These are phyloP conservation scores for Naganishia albida DNA, from an alignment of 1,284 basidiomycete genomes.

Conservation along the genomic window DNA sequence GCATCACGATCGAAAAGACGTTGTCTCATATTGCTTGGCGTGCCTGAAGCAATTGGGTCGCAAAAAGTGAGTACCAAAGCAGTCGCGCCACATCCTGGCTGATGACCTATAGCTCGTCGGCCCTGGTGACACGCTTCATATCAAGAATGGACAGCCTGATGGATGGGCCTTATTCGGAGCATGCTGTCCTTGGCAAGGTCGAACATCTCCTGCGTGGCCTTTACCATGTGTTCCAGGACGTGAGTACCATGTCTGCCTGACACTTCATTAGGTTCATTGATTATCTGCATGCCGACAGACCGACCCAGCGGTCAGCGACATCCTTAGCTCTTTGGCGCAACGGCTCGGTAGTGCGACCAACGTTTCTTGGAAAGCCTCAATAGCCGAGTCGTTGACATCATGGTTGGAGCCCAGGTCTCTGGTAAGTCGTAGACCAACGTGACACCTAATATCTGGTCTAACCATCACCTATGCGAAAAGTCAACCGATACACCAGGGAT, in stretches of 20 bases:
- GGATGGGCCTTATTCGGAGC: conserved; percentile 16
- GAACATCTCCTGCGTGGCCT: conserved; percentile 21
- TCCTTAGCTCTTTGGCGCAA: conserved; percentile 12
- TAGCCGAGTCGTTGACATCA: conserved; percentile 22
- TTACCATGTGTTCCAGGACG: conserved; percentile 21
- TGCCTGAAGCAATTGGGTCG: conserved; percentile 4
- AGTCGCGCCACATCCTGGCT: not conserved
- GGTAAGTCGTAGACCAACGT: not conserved
- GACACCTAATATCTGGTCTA: no score
- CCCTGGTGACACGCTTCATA: conserved; percentile 8
- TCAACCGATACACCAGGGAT: not conserved
- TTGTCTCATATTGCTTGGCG: conserved; percentile 16
- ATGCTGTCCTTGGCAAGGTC: conserved; percentile 2
- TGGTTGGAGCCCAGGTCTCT: conserved; percentile 21
- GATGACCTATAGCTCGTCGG: not conserved
- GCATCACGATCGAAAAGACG: conserved; percentile 22
- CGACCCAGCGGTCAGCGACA: conserved; percentile 5
- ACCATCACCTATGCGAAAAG: not conserved
- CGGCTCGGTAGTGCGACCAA: conserved; percentile 11
- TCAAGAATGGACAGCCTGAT: conserved; percentile 18
- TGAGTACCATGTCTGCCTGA: not conserved
- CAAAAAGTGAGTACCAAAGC: not conserved
- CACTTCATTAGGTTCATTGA: no score
- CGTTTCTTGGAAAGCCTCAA: conserved; percentile 25
- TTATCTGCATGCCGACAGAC: not conserved